Evolutionary conservation across 129 eudicot genomes (phyloP).

Genomic region (Logfia minima): DNA sequence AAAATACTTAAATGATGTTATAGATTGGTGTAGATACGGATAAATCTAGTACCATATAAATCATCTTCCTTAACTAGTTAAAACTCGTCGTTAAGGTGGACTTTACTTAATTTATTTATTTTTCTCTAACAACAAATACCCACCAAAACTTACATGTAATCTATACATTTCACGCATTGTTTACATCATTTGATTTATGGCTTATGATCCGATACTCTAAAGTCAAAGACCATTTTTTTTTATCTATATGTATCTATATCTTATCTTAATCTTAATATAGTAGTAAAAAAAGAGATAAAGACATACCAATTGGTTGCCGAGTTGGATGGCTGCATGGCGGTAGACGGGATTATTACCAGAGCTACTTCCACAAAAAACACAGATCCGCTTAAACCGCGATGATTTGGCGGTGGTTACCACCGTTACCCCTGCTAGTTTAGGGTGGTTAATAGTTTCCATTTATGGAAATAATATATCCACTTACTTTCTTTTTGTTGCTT

Average conservation of each 20-base stretch:
- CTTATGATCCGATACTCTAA: not conserved
- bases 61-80: no score
- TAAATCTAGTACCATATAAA: no score
- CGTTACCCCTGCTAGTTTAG: conserved; percentile 28
- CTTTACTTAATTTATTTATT: no score
- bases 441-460: conserved; percentile 27
- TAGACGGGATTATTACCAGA: conserved; percentile 79
- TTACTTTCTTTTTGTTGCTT: conserved; percentile 14
- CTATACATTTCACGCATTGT: not conserved
- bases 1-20: not conserved
- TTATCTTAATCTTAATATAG: not conserved
- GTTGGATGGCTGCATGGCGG: conserved; percentile 83
- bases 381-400: conserved; percentile 70
- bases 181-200: not conserved
- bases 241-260: no score
- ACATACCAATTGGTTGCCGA: conserved; percentile 71
- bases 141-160: not conserved
- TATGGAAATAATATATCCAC: conserved; percentile 11
- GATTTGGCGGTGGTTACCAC: conserved; percentile 14
- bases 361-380: conserved; percentile 96
- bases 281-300: not conserved
- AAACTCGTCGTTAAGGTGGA: no score
- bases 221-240: not conserved
- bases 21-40: not conserved
- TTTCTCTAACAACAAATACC: no score